Conservation (phyloP, 192 early-diverging fungal genomes). For the Phlyctochytrium arcticum region DNA sequence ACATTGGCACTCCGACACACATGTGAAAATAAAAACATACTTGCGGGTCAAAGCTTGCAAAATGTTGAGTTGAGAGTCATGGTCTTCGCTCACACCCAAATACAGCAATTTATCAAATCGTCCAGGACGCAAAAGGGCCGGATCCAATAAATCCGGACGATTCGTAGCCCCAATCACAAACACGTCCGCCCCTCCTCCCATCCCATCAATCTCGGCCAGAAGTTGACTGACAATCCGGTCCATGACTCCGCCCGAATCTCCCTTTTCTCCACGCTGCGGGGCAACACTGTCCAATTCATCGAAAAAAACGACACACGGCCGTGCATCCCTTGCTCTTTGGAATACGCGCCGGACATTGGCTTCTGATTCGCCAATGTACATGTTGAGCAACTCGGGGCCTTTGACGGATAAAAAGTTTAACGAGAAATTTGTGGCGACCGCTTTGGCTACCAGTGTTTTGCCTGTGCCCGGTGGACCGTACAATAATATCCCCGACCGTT, state of each 20-base stretch:
- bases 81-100: conserved; percentile 87
- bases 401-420: conserved; percentile 99
- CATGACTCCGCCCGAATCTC: conserved; percentile 99
- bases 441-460: conserved; percentile 97
- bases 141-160: conserved; percentile 93
- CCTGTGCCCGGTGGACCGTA: conserved; percentile 99
- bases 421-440: conserved; percentile 94
- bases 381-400: conserved; percentile 96
- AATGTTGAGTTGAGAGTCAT: conserved; percentile 81
- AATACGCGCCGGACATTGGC: conserved; percentile 95
- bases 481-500: conserved; percentile 83
- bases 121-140: conserved; percentile 90
- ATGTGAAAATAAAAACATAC: conserved; percentile 29
- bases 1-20: conserved; percentile 41
- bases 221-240: conserved; percentile 97
- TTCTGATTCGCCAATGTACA: conserved; percentile 99
- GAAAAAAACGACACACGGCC: conserved; percentile 98
- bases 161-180: conserved; percentile 99
- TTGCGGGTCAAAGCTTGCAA: conserved; percentile 94
- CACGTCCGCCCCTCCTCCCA: conserved; percentile 65
- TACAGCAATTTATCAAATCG: conserved; percentile 97
- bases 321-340: conserved; percentile 92
- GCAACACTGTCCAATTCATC: conserved; percentile 99
- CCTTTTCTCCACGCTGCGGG: conserved; percentile 95
- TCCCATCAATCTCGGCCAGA: conserved; percentile 93